Conservation (phyloP, 148 eudicot species). For the Linanthus parryae region DNA sequence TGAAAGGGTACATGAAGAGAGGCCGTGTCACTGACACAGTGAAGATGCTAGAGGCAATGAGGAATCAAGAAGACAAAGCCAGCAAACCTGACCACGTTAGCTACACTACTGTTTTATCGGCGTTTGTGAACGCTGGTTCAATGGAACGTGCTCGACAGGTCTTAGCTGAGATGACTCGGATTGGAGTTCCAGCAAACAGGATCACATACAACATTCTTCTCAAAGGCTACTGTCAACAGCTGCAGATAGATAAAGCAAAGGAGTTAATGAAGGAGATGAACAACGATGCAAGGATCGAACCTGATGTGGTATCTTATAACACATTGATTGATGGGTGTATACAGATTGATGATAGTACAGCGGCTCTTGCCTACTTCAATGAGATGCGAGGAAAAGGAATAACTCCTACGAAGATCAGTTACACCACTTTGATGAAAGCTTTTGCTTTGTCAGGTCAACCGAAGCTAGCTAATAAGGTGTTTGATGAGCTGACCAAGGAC, state of each 20-base stretch:
- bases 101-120: slow-evolving; percentile 83
- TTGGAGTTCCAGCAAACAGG: slow-evolving; percentile 64
- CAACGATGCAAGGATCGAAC: slow-evolving; percentile 43
- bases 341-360: slow-evolving; percentile 73
- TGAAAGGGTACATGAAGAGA: slow-evolving; percentile 95
- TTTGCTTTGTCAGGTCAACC: slow-evolving; percentile 92
- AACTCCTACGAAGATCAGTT: slow-evolving; percentile 86
- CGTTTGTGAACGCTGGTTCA: slow-evolving; percentile 68
- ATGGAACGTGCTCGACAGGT: slow-evolving; percentile 81
- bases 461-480: slow-evolving; percentile 67
- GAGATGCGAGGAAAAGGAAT: slow-evolving; percentile 89
- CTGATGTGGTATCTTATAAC: slow-evolving; percentile 92
- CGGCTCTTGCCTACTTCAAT: slow-evolving; percentile 74
- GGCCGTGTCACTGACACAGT: slow-evolving; percentile 79
- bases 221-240: slow-evolving; percentile 86
- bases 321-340: slow-evolving; percentile 90
- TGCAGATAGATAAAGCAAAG: slow-evolving; percentile 75
- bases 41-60: slow-evolving; percentile 87
- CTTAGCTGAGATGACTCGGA: slow-evolving; percentile 65
- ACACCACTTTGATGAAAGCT: slow-evolving; percentile 97
- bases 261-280: slow-evolving; percentile 63
- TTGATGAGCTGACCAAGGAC: slow-evolving; percentile 91
- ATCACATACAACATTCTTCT: slow-evolving; percentile 82
- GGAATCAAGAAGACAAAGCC: slow-evolving; percentile 57
- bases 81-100: slow-evolving; percentile 91